phyloP scores from a whole-genome alignment of 129 eudicot genomes.

The sunflower (Helianthus annuus) region DNA sequence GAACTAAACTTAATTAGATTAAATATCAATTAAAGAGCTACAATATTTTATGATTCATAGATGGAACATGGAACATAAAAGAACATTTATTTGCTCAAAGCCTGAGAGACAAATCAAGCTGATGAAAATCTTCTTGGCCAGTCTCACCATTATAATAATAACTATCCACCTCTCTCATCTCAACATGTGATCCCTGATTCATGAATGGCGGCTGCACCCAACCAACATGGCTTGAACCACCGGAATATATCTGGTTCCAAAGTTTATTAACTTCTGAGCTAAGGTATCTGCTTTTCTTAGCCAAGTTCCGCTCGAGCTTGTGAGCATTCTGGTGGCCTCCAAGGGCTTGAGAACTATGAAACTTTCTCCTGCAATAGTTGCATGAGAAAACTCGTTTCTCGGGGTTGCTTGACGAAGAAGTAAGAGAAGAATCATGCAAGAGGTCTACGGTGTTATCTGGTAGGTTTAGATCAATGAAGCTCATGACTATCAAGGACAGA shows the following conservation, averaged over 20 bases:
- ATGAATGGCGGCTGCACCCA: slow-evolving; percentile 30
- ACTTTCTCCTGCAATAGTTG: slow-evolving; percentile 76
- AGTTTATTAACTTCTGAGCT: slow-evolving; percentile 29
- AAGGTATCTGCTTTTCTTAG: slow-evolving; percentile 68
- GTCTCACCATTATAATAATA: slow-evolving; percentile 24
- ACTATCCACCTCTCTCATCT: slow-evolving; percentile 21
- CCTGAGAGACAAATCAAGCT: slow-evolving; percentile 41
- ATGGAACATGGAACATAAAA: slow-evolving; percentile 25
- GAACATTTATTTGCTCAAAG: slow-evolving; percentile 24
- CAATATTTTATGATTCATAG: not conserved
- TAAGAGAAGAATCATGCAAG: slow-evolving; percentile 33
- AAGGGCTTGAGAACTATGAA: slow-evolving; percentile 82
- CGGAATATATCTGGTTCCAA: slow-evolving; percentile 25
- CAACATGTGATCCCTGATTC: slow-evolving; percentile 28
- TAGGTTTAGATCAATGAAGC: slow-evolving; percentile 45
- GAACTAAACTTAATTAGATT: not conserved
- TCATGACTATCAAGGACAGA: slow-evolving; percentile 37
- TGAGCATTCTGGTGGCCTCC: slow-evolving; percentile 99
- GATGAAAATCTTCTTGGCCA: slow-evolving; percentile 33
- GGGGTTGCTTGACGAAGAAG: slow-evolving; percentile 30
- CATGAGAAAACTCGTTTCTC: slow-evolving; percentile 71
- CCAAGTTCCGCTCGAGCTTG: slow-evolving; percentile 76
- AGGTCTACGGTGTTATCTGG: slow-evolving; percentile 41
- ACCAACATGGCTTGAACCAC: slow-evolving; percentile 32
- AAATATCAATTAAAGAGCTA: slow-evolving; percentile 5